Percentiles rank a stretch among this genome's conserved stretches.
phyloP scores from a whole-genome alignment of 2,329 filamentous ascomycete species.

The Aspergillus flavus region DNA sequence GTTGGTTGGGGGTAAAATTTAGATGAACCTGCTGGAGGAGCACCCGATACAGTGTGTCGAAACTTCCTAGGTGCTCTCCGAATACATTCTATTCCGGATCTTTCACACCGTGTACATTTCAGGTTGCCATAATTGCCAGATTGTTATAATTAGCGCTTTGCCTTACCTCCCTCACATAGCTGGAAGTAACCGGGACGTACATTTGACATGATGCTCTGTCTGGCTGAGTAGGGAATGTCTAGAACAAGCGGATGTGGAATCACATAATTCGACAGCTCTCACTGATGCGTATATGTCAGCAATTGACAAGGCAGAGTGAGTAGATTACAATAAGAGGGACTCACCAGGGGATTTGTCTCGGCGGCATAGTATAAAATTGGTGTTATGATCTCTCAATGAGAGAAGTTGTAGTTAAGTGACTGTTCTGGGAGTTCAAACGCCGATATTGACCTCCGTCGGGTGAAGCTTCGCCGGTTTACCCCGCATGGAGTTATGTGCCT shows the following conservation, averaged over 20 bases:
- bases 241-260: background rate
- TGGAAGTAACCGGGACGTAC: background rate
- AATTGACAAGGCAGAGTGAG: background rate
- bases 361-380: background rate
- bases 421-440: background rate
- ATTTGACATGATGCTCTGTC: background rate
- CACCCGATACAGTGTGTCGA: background rate
- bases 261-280: background rate
- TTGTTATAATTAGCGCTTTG: background rate
- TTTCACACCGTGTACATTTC: background rate
- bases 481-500: background rate
- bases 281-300: background rate
- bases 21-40: background rate
- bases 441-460: background rate
- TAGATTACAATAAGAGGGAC: too few species aligned
- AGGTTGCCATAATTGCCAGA: background rate
- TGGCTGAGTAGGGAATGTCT: background rate
- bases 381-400: too few species aligned
- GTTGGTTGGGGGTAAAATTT: too few species aligned
- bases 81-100: background rate
- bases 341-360: background rate
- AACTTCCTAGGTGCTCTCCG: background rate
- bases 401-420: background rate
- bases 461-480: background rate
- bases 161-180: too few species aligned